Conservation (phyloP, 2,329 filamentous ascomycete genomes). For the Trichoderma atrobrunneum region DNA sequence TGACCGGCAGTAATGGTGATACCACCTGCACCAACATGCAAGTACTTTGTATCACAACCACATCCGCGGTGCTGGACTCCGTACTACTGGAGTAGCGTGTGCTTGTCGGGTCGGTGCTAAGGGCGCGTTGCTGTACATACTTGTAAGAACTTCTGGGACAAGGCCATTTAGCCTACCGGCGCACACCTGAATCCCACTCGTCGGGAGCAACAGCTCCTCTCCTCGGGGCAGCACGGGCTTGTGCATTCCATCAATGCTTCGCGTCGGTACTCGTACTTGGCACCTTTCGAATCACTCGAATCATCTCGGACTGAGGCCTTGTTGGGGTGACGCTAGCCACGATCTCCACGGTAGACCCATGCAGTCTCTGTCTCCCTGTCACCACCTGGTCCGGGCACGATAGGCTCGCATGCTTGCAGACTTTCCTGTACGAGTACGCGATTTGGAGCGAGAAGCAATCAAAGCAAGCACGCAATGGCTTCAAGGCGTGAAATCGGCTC, state of each 20-base stretch:
- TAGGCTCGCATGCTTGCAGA: conserved; percentile 14
- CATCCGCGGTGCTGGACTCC: conserved; percentile 9
- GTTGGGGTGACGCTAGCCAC: conserved; percentile 12
- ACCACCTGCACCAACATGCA: not conserved
- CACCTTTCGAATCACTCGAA: not conserved
- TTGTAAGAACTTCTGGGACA: not conserved
- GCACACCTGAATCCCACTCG: not conserved
- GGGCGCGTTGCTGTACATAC: not conserved
- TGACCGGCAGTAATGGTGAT: not conserved
- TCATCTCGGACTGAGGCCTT: conserved; percentile 11
- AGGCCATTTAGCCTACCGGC: not conserved
- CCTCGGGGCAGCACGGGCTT: not conserved
- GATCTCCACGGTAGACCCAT: conserved; percentile 17
- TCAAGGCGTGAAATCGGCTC: not conserved
- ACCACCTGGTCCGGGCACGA: conserved; percentile 3
- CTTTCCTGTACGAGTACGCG: not conserved
- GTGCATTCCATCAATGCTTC: not conserved
- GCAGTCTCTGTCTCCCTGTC: conserved; percentile 5
- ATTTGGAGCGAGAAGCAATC: not conserved
- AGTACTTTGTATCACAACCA: not conserved
- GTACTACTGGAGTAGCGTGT: conserved; percentile 6
- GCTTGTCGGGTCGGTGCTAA: conserved; percentile 1
- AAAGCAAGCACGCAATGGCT: not conserved
- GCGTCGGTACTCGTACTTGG: conserved; percentile 7
- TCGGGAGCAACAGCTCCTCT: not conserved